Evolutionary conservation across 371 early-diverging fungal species (phyloP).

Genomic region (Mucor circinelloides): DNA sequence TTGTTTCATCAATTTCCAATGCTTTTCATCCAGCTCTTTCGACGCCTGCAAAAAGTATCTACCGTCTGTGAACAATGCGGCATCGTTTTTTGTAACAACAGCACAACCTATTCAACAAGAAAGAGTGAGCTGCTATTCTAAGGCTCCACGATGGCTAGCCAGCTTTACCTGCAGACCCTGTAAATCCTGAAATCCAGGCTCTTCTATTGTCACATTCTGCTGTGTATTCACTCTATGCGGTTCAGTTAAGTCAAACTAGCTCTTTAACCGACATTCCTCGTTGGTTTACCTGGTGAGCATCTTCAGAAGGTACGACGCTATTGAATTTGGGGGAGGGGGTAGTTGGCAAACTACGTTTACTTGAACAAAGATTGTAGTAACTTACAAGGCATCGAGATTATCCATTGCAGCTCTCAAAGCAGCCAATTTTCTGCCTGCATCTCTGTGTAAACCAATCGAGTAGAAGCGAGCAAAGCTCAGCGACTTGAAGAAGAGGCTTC

Average conservation of each 20-base stretch:
- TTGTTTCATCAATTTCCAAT: conserved; percentile 94
- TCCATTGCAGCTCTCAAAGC: conserved; percentile 11
- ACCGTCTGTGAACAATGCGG: conserved; percentile 97
- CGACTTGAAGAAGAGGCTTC: not conserved
- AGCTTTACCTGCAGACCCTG: conserved; percentile 90
- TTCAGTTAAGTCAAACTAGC: not conserved
- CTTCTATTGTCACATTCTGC: conserved; percentile 88
- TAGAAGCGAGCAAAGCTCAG: not conserved
- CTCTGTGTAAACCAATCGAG: not conserved
- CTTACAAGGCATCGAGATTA: conserved; percentile 19
- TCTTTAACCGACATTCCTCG: not conserved
- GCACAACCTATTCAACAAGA: conserved; percentile 61
- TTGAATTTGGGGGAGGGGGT: too few relatives aligned
- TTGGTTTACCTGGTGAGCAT: conserved; percentile 87
- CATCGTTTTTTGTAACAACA: conserved; percentile 70
- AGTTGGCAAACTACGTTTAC: not conserved
- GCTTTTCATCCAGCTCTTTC: conserved; percentile 77
- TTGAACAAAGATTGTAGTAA: not conserved
- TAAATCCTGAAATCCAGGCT: conserved; percentile 90
- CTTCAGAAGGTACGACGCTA: conserved; percentile 90
- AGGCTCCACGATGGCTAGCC: not conserved
- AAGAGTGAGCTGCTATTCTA: not conserved
- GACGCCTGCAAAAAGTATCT: conserved; percentile 98
- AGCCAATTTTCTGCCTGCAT: not conserved
- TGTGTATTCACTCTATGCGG: conserved; percentile 91